phyloP scores from a whole-genome alignment of 257 asterid species.

The Anisodus tanguticus region DNA sequence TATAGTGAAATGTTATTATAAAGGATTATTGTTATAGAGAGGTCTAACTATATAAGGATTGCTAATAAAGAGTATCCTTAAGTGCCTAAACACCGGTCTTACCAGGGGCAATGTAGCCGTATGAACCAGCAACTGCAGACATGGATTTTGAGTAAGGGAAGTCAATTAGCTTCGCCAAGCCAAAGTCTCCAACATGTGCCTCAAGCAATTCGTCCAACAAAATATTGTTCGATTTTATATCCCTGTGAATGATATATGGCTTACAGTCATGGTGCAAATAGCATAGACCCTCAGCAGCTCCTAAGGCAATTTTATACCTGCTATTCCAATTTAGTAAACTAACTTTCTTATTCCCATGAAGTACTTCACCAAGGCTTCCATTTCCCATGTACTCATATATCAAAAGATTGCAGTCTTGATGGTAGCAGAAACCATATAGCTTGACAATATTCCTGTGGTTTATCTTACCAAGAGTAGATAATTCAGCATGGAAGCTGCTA shows the following conservation, averaged over 20 bases:
- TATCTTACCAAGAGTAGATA: constrained; percentile 78
- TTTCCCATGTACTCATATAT: constrained; percentile 79
- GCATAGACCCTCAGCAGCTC: constrained; percentile 85
- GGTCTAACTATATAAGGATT: neutral
- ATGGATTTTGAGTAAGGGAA: constrained; percentile 75
- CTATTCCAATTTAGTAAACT: constrained; percentile 65
- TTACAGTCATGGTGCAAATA: constrained; percentile 83
- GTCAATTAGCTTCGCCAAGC: constrained; percentile 84
- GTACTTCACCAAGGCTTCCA: constrained; percentile 83
- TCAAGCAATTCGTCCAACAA: constrained; percentile 71
- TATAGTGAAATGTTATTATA: no score
- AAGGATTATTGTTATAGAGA: no score
- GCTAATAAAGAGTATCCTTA: neutral
- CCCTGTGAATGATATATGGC: constrained; percentile 85
- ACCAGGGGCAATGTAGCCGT: constrained; percentile 99
- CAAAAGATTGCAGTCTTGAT: constrained; percentile 73
- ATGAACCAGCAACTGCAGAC: constrained; percentile 96
- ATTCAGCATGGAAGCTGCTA: constrained; percentile 83
- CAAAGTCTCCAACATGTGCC: constrained; percentile 93
- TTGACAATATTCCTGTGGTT: constrained; percentile 84
- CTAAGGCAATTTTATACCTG: constrained; percentile 74
- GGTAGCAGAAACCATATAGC: constrained; percentile 72
- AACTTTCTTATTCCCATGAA: constrained; percentile 53
- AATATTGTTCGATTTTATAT: constrained; percentile 84
- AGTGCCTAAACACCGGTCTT: constrained; percentile 19